Evolutionary conservation across 2,329 filamentous ascomycete species (phyloP).

Genomic region (Rutstroemia sp.): DNA sequence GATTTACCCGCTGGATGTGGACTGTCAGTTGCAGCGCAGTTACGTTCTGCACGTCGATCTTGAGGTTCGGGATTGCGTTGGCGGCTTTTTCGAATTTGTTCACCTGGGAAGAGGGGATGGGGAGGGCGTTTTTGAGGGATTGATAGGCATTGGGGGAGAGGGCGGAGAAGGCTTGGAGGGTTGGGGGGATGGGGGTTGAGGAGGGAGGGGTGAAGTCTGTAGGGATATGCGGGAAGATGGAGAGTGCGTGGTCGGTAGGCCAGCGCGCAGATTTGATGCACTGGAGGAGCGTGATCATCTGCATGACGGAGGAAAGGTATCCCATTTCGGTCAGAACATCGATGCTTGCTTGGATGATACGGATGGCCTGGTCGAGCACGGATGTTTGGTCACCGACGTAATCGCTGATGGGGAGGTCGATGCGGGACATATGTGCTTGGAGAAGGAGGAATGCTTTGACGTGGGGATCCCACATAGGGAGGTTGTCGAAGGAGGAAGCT

Average conservation of each 20-base stretch:
- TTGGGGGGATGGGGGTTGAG: constrained; percentile 28
- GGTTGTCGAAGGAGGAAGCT: constrained; percentile 37
- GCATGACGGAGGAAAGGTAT: constrained; percentile 65
- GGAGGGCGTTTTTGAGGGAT: constrained; percentile 42
- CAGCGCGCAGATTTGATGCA: constrained; percentile 89
- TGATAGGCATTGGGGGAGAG: constrained; percentile 29
- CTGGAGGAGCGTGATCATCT: constrained; percentile 82
- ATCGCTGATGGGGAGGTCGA: constrained; percentile 89
- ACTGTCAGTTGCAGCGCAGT: constrained; percentile 59
- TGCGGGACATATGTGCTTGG: constrained; percentile 89
- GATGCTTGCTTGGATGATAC: constrained; percentile 91
- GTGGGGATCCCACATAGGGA: constrained; percentile 98
- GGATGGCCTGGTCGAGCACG: constrained; percentile 91
- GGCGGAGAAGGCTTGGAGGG: constrained; percentile 27
- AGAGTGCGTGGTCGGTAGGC: constrained; percentile 72
- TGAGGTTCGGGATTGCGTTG: constrained; percentile 61
- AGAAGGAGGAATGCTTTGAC: constrained; percentile 92
- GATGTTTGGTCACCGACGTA: constrained; percentile 90
- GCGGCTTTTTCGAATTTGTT: constrained; percentile 47
- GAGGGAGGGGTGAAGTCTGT: constrained; percentile 26
- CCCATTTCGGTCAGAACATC: constrained; percentile 91
- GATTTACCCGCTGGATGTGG: constrained; percentile 58
- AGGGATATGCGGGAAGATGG: constrained; percentile 69
- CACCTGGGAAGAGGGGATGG: constrained; percentile 38
- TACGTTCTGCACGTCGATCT: constrained; percentile 51